These are phyloP conservation scores for Ananas comosus DNA, from an alignment of 176 grass and related monocot genomes.

Conservation along the genomic window DNA sequence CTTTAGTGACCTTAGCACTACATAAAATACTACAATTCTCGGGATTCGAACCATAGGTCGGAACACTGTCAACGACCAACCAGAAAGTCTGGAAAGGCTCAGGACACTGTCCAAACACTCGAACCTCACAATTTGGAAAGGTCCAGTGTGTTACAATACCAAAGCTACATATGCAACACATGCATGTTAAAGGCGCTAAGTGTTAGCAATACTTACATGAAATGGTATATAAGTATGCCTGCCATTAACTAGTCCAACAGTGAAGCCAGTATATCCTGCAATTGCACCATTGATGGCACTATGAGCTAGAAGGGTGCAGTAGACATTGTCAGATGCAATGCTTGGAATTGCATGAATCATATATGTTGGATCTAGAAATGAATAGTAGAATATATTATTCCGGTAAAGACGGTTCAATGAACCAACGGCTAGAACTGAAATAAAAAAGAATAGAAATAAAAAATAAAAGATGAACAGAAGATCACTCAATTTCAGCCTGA, in stretches of 20 bases:
- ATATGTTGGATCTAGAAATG: slow-evolving; percentile 88
- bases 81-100: no score
- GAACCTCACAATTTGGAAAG: no score
- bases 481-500: slow-evolving; percentile 18
- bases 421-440: neutral
- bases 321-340: slow-evolving; percentile 93
- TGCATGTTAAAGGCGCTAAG: slow-evolving; percentile 1
- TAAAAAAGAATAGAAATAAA: neutral
- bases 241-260: slow-evolving; percentile 74
- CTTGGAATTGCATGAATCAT: slow-evolving; percentile 97
- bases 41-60: no score
- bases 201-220: slow-evolving; percentile 52
- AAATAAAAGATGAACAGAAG: neutral
- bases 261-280: slow-evolving; percentile 96
- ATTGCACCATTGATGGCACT: slow-evolving; percentile 93
- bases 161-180: neutral
- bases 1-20: no score
- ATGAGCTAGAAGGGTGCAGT: slow-evolving; percentile 88
- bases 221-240: slow-evolving; percentile 92
- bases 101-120: no score
- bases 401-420: neutral
- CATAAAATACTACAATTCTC: no score
- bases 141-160: no score
- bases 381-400: slow-evolving; percentile 1
- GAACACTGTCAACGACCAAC: no score